Percentiles rank a stretch among this genome's conserved stretches.
Evolutionary conservation across 805 yeast species (phyloP).

Genomic region (Priceomyces melissophilus): DNA sequence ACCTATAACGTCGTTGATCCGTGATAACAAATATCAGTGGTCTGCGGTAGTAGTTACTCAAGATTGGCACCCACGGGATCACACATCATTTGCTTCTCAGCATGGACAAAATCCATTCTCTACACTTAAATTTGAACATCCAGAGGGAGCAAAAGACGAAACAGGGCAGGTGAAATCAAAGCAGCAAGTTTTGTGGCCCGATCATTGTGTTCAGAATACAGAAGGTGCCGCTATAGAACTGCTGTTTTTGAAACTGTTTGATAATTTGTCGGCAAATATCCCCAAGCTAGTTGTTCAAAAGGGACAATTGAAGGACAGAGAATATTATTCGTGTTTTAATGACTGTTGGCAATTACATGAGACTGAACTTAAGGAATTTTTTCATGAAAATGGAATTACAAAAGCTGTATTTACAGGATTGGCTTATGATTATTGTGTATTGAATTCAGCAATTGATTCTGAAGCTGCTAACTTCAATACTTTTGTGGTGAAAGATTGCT

Average conservation of each 20-base stretch:
- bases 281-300: conserved; percentile 53
- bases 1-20: conserved; percentile 46
- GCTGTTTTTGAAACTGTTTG: conserved; percentile 39
- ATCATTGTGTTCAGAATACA: conserved; percentile 77
- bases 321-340: conserved; percentile 82
- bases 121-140: conserved; percentile 46
- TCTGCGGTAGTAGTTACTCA: conserved; percentile 64
- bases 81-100: conserved; percentile 76
- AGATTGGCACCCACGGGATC: conserved; percentile 86
- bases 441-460: conserved; percentile 71
- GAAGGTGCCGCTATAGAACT: conserved; percentile 62
- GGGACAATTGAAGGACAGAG: conserved; percentile 70
- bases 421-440: conserved; percentile 86
- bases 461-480: conserved; percentile 60
- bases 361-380: conserved; percentile 57
- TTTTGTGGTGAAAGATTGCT: conserved; percentile 53
- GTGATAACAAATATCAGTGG: conserved; percentile 48
- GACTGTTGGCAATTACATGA: conserved; percentile 73
- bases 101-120: conserved; percentile 55
- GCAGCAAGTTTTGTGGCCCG: conserved; percentile 76
- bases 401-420: conserved; percentile 75
- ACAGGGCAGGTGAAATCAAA: conserved; percentile 20
- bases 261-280: conserved; percentile 27
- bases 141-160: conserved; percentile 31
- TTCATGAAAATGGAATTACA: conserved; percentile 46